These are phyloP conservation scores for Spinacia oleracea DNA, from an alignment of 179 eudicot species.

Conservation along the genomic window DNA sequence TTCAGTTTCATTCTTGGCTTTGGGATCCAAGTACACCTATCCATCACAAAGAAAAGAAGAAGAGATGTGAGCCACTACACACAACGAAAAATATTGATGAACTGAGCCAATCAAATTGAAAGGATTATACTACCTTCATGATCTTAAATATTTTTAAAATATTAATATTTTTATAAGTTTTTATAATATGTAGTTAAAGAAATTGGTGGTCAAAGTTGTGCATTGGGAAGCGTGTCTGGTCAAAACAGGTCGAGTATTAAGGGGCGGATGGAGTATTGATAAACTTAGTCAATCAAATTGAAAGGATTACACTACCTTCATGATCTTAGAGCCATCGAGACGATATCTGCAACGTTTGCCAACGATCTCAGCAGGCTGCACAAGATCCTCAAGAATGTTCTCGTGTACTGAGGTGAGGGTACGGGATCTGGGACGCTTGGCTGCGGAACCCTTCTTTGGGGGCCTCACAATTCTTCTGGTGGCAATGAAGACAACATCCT, in stretches of 20 bases:
- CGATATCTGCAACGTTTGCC: constrained; percentile 47
- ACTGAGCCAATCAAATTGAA: too few relatives aligned
- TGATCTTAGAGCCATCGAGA: constrained; percentile 44
- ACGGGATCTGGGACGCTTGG: constrained; percentile 43
- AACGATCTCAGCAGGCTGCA: constrained; percentile 50
- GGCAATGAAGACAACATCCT: constrained; percentile 54
- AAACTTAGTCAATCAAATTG: too few relatives aligned
- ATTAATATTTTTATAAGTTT: too few relatives aligned
- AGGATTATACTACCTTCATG: too few relatives aligned
- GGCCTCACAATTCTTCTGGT: constrained; percentile 45
- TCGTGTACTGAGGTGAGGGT: constrained; percentile 49
- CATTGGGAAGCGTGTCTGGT: too few relatives aligned
- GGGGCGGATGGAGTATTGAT: too few relatives aligned
- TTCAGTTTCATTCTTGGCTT: constrained; percentile 57
- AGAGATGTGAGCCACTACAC: neutral
- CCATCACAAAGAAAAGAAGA: neutral
- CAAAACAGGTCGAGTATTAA: too few relatives aligned
- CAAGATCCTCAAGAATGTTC: constrained; percentile 45
- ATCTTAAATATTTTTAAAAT: too few relatives aligned
- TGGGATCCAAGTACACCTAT: constrained; percentile 69
- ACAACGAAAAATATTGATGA: too few relatives aligned
- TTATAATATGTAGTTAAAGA: too few relatives aligned
- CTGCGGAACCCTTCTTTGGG: constrained; percentile 49
- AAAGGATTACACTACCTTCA: constrained; percentile 29
- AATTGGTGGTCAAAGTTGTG: too few relatives aligned